Evolutionary conservation across 2,329 filamentous ascomycete species (phyloP), one percentile per base, ranked within the genome.

Genomic region (Trichoderma aggressivum): DNA sequence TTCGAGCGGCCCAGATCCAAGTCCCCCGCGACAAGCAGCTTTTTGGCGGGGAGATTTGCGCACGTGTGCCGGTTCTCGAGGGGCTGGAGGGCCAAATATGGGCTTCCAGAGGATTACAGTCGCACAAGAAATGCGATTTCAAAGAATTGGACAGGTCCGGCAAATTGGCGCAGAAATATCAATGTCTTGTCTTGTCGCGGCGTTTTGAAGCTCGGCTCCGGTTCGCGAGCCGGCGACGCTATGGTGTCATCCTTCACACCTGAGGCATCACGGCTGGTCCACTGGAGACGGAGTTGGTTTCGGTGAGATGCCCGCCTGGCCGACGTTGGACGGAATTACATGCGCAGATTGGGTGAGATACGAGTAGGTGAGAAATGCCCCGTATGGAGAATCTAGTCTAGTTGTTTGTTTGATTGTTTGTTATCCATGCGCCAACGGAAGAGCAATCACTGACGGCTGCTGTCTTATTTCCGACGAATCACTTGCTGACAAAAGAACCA

Each of bases 211-310:
- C 58, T 64, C 59, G 65, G 65, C 70, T 69, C 66, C 66, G 64
- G 61, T 66, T 69, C 66, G 65, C 53, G 66, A 72, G 70, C 66
- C 60, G 59, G 32, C 34, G 65, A 70, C 50, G 59, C 59, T 61
- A 72, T 72, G 70, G 70, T 70, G 70, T 72, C 70, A 72, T 72
- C 32, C 47, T 72, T 71, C 10, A 70, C 70, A 70, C 70, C 70
- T 72, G 47, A 72, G 70, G 70, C 70, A 70, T 28, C 71, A 70
- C 59, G 70, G 56, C 70, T 50, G 63, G 56, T 53, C 39, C 39
- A 39, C 47, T 24, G 11, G 47, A 24, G 47, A 24, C 47, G 47
- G 47, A 53, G 47, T 53, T 53, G 21, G 47, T 24, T 53, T 53
- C 21, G 24, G 21, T 53, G 10, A 5, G 21, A 53, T 12, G 47